phyloP scores from a whole-genome alignment of 2,329 filamentous ascomycete genomes.

The Pyrenophora teres region DNA sequence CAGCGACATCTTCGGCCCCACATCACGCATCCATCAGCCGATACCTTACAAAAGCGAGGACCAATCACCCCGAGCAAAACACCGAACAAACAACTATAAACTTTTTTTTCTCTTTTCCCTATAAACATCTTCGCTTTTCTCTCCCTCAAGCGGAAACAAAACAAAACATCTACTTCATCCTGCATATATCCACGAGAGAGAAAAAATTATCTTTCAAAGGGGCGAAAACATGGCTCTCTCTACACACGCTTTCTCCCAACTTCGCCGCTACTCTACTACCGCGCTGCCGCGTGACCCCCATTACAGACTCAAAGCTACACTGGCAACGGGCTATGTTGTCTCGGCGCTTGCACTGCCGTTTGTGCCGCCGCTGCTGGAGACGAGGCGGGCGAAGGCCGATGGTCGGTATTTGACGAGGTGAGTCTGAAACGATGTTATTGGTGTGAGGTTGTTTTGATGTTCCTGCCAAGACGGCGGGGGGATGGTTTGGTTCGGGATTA shows the following conservation, averaged over 20 bases:
- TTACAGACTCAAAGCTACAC: constrained; percentile 42
- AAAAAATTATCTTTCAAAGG: no score
- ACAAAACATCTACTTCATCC: no score
- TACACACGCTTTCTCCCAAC: constrained; percentile 36
- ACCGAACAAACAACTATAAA: no score
- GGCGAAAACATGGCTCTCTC: constrained; percentile 29
- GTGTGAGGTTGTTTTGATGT: no score
- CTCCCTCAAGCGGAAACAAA: background rate
- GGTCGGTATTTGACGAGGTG: constrained; percentile 46
- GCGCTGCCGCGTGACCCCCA: constrained; percentile 41
- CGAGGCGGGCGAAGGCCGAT: constrained; percentile 43
- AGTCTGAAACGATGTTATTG: background rate
- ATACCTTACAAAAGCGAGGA: no score
- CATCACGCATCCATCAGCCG: no score
- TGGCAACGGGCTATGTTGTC: constrained; percentile 46
- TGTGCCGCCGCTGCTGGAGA: constrained; percentile 48
- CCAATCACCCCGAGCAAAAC: no score
- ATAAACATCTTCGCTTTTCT: no score
- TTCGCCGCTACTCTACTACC: constrained; percentile 46
- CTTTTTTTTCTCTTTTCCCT: no score
- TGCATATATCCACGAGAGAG: no score
- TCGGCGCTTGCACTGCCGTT: constrained; percentile 48
- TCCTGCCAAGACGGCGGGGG: background rate
- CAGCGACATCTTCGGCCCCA: background rate
- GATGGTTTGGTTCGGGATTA: no score